Conservation (phyloP, 2,329 filamentous ascomycete genomes). For the Xylaria sp. region DNA sequence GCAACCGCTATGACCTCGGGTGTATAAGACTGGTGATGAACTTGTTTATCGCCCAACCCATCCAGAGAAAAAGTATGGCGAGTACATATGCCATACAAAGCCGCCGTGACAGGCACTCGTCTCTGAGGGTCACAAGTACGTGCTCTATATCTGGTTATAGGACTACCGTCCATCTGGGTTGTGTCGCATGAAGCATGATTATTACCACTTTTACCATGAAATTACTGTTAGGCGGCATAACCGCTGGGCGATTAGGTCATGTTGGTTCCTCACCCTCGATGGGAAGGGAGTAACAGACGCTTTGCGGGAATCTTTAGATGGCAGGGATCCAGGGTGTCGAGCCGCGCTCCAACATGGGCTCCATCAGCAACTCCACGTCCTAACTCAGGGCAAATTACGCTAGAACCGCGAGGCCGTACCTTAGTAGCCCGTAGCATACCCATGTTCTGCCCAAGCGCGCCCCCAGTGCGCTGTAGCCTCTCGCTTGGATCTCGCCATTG, state of each 20-base stretch:
- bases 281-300: background rate
- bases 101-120: background rate
- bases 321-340: conserved; percentile 14
- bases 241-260: background rate
- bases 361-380: too few species aligned
- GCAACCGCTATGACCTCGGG: too few species aligned
- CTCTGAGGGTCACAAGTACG: background rate
- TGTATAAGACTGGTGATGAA: background rate
- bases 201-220: background rate
- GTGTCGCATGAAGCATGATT: conserved; percentile 13
- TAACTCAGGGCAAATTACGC: background rate
- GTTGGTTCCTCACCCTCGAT: conserved; percentile 1
- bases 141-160: background rate
- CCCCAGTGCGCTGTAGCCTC: background rate
- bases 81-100: too few species aligned
- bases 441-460: background rate
- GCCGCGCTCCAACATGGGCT: background rate
- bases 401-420: background rate
- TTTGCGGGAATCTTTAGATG: conserved; percentile 15
- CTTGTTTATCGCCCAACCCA: too few species aligned
- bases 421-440: background rate
- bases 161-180: background rate
- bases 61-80: too few species aligned
- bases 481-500: conserved; percentile 2
- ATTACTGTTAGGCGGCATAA: conserved; percentile 5